Conservation (phyloP, 1,139 yeast genomes). For the Scheffersomyces illinoinensis region DNA sequence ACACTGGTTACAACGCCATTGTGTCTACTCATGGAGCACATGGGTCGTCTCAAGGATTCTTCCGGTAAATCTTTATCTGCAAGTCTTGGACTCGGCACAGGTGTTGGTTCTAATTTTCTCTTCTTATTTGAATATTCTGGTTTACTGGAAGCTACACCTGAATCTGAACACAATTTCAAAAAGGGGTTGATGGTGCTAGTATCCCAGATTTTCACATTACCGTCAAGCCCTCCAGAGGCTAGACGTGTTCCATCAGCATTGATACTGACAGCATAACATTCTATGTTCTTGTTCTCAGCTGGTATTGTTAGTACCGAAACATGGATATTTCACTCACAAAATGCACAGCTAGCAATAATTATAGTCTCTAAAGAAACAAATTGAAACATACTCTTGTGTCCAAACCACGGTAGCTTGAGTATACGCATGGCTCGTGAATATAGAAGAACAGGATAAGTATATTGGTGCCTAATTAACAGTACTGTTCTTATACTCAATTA, state of each 20-base stretch:
- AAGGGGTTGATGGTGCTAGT: slow-evolving; percentile 53
- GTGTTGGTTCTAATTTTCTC: slow-evolving; percentile 1
- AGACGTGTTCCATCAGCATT: slow-evolving; percentile 80
- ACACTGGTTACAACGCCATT: slow-evolving; percentile 94
- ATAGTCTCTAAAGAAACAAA: slow-evolving; percentile 1
- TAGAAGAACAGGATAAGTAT: not conserved
- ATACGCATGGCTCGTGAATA: slow-evolving; percentile 55
- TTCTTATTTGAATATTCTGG: slow-evolving; percentile 7
- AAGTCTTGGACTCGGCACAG: slow-evolving; percentile 2
- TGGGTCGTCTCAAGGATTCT: slow-evolving; percentile 50
- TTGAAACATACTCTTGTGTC: slow-evolving; percentile 56
- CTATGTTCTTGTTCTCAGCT: slow-evolving; percentile 81
- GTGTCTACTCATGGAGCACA: slow-evolving; percentile 82
- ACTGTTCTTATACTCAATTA: not conserved
- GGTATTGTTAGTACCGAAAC: slow-evolving; percentile 9
- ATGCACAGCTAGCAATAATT: slow-evolving; percentile 2
- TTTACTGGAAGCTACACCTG: not conserved
- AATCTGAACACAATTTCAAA: slow-evolving; percentile 12
- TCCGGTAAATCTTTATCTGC: slow-evolving; percentile 27
- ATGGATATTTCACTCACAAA: not conserved
- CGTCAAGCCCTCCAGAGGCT: slow-evolving; percentile 96
- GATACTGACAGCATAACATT: slow-evolving; percentile 80
- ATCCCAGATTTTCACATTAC: slow-evolving; percentile 91
- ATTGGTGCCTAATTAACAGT: not conserved
- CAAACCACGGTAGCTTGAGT: slow-evolving; percentile 82